Percentiles rank a stretch among this genome's conserved stretches.
phyloP scores from a whole-genome alignment of 176 grass and related monocot genomes.

The Leersia perrieri region DNA sequence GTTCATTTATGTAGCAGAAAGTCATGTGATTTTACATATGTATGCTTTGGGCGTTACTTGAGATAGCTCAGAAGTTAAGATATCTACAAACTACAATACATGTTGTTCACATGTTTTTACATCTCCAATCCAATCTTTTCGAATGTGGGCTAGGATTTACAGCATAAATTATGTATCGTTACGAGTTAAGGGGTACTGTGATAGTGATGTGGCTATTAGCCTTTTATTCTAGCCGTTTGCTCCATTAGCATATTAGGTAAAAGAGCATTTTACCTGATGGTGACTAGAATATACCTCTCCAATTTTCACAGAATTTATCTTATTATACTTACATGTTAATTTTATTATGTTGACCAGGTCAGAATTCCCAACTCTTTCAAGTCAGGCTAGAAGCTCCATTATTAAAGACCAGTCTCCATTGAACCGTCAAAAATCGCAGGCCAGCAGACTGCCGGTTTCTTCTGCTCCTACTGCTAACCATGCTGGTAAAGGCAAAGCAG shows the following conservation, averaged over 20 bases:
- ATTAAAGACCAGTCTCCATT: constrained; percentile 51
- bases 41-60: constrained; percentile 5
- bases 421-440: constrained; percentile 61
- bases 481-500: constrained; percentile 53
- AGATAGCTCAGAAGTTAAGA: neutral
- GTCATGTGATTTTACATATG: neutral
- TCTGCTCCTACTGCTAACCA: constrained; percentile 29
- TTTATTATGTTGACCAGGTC: constrained; percentile 45
- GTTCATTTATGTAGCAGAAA: neutral
- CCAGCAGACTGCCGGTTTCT: constrained; percentile 41
- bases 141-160: constrained; percentile 6
- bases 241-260: neutral
- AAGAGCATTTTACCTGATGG: neutral
- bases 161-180: neutral
- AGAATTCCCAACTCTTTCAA: constrained; percentile 62
- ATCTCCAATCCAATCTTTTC: neutral
- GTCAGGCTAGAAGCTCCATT: constrained; percentile 42
- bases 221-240: neutral
- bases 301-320: neutral
- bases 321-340: constrained; percentile 28
- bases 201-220: neutral
- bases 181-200: neutral
- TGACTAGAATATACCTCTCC: neutral
- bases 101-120: neutral
- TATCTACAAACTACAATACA: neutral